Percentiles rank a stretch among this genome's conserved stretches.
phyloP scores from a whole-genome alignment of 495 filamentous ascomycete species.

The Daldinia concentrica region DNA sequence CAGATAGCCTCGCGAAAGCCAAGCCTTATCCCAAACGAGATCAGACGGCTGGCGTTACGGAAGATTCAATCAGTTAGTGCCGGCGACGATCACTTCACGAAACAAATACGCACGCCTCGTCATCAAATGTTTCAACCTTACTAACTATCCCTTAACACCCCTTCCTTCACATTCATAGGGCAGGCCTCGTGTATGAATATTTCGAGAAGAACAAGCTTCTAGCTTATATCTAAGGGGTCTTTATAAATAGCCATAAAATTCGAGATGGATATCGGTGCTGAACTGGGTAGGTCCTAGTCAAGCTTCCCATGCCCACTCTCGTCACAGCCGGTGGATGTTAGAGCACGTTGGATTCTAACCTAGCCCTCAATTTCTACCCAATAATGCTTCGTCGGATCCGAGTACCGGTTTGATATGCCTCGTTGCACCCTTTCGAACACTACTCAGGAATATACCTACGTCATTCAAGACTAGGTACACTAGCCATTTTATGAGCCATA shows the following conservation, averaged over 20 bases:
- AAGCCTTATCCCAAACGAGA: slow-evolving; percentile 10
- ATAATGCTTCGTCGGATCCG: not conserved
- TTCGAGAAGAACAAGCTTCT: not conserved
- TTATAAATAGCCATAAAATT: not conserved
- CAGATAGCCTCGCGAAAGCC: slow-evolving; percentile 21
- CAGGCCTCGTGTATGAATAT: not conserved
- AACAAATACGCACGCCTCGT: slow-evolving; percentile 17
- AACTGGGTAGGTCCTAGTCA: not conserved
- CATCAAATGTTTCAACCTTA: slow-evolving; percentile 20
- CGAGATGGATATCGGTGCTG: not conserved
- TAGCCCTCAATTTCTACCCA: not conserved
- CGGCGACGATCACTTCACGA: slow-evolving; percentile 21
- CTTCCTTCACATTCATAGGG: not conserved
- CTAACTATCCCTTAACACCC: not conserved
- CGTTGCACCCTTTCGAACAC: not conserved
- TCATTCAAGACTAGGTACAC: not conserved
- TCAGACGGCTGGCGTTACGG: slow-evolving; percentile 29
- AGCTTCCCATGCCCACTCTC: not conserved
- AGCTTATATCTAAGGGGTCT: not conserved
- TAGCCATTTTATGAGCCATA: not conserved
- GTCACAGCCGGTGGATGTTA: not conserved
- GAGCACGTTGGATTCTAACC: too few relatives aligned
- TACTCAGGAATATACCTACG: not conserved
- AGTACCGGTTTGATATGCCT: not conserved
- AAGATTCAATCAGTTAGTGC: slow-evolving; percentile 8